Evolutionary conservation across 257 asterid genomes (phyloP).

Genomic region (Cynanchum wilfordii): DNA sequence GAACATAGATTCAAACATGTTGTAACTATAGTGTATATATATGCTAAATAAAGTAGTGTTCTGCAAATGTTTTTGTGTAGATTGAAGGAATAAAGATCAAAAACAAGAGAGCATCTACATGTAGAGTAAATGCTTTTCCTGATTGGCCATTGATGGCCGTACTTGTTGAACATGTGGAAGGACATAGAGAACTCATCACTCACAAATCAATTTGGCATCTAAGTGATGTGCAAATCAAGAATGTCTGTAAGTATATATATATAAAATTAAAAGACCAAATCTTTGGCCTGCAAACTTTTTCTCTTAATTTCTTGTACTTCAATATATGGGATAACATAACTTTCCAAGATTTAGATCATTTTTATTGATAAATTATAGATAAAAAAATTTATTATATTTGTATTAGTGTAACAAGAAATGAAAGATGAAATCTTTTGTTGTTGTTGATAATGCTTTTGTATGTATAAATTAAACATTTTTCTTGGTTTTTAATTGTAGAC

Average conservation of each 20-base stretch:
- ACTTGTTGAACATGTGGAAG: constrained; percentile 71
- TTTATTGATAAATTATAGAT: no score
- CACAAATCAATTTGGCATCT: constrained; percentile 89
- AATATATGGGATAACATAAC: neutral
- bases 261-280: neutral
- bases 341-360: neutral
- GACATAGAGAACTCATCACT: constrained; percentile 77
- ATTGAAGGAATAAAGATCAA: constrained; percentile 24
- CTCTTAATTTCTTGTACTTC: neutral
- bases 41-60: neutral
- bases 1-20: neutral
- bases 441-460: no score
- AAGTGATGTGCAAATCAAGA: constrained; percentile 75
- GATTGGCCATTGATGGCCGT: constrained; percentile 91
- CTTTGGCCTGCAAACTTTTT: neutral
- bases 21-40: neutral
- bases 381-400: no score
- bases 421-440: no score
- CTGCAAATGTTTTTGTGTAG: constrained; percentile 12
- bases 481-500: constrained; percentile 27
- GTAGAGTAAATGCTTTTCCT: constrained; percentile 49
- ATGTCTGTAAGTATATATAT: constrained; percentile 49
- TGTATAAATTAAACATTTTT: no score
- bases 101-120: constrained; percentile 18
- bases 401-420: no score